Percentiles rank a stretch among this genome's conserved stretches.
Conservation (phyloP, 768 basidiomycete genomes). For the Kwoniella sp. region DNA sequence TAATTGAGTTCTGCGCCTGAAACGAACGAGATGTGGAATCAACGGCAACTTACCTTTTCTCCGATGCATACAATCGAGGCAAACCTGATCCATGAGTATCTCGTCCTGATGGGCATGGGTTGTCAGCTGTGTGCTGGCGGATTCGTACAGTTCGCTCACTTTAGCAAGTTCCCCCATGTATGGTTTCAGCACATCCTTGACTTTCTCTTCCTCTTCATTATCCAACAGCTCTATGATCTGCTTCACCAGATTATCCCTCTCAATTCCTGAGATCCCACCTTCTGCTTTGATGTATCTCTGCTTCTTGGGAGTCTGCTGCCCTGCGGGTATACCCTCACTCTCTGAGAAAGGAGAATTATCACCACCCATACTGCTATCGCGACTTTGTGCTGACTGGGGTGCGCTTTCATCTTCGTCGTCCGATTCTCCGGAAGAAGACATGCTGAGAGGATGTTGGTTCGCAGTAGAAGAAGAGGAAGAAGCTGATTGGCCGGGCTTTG, state of each 20-base stretch:
- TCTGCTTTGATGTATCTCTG: slow-evolving; percentile 12
- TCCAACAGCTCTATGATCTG: slow-evolving; percentile 71
- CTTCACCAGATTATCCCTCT: slow-evolving; percentile 68
- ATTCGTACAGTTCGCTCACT: slow-evolving; percentile 38
- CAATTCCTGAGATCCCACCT: slow-evolving; percentile 31
- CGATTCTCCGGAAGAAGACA: slow-evolving; percentile 49
- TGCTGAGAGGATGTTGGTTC: slow-evolving; percentile 51
- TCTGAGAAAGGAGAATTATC: background rate
- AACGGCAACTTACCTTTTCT: slow-evolving; percentile 75
- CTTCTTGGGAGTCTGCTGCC: slow-evolving; percentile 28
- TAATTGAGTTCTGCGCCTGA: slow-evolving; percentile 62
- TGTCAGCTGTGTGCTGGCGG: slow-evolving; percentile 10
- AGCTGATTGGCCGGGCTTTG: slow-evolving; percentile 7
- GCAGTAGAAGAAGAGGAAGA: slow-evolving; percentile 5
- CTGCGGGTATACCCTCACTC: background rate
- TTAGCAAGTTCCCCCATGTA: slow-evolving; percentile 62
- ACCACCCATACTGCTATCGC: background rate
- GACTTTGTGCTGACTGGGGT: slow-evolving; percentile 10
- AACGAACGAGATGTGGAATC: background rate
- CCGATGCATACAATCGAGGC: slow-evolving; percentile 93
- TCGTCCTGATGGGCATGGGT: slow-evolving; percentile 30
- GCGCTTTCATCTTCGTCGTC: slow-evolving; percentile 37
- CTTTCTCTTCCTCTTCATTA: slow-evolving; percentile 82
- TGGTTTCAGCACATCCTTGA: slow-evolving; percentile 73
- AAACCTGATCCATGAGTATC: slow-evolving; percentile 70